Percentiles rank a stretch among this genome's conserved stretches.
Evolutionary conservation across 2,329 filamentous ascomycete genomes (phyloP).

Genomic region (Aureobasidium uvarum): DNA sequence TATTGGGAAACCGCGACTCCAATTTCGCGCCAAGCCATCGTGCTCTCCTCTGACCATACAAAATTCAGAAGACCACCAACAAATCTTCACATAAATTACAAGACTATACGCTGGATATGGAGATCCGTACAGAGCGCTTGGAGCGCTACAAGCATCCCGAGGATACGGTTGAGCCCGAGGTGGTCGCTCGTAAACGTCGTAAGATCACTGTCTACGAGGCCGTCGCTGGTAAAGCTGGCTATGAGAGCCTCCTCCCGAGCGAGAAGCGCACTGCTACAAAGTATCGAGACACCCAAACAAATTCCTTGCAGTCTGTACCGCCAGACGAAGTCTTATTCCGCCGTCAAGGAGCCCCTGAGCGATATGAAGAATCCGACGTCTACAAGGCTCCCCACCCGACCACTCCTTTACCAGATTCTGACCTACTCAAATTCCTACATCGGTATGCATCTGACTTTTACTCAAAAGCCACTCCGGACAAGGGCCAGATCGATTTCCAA

Average conservation of each 20-base stretch:
- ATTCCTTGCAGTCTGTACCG: slow-evolving; percentile 48
- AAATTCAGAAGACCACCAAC: not conserved
- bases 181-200: slow-evolving; percentile 3
- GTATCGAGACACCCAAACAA: slow-evolving; percentile 33
- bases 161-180: slow-evolving; percentile 5
- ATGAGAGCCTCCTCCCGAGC: slow-evolving; percentile 44
- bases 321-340: slow-evolving; percentile 72
- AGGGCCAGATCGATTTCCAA: slow-evolving; percentile 45
- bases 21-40: not conserved
- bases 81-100: not conserved
- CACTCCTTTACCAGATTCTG: slow-evolving; percentile 60
- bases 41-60: not conserved
- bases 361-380: slow-evolving; percentile 68
- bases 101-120: not conserved
- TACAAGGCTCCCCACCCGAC: slow-evolving; percentile 47
- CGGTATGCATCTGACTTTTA: slow-evolving; percentile 68
- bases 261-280: slow-evolving; percentile 37
- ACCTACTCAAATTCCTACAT: slow-evolving; percentile 68
- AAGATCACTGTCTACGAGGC: slow-evolving; percentile 25
- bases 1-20: not conserved
- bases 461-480: slow-evolving; percentile 37
- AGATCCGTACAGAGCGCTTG: not conserved
- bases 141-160: slow-evolving; percentile 17
- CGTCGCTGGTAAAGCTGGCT: slow-evolving; percentile 44
- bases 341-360: slow-evolving; percentile 60